Base-by-base conservation (phyloP, 2,329 filamentous ascomycete genomes). In the Ceratocystis cubensis region DNA sequence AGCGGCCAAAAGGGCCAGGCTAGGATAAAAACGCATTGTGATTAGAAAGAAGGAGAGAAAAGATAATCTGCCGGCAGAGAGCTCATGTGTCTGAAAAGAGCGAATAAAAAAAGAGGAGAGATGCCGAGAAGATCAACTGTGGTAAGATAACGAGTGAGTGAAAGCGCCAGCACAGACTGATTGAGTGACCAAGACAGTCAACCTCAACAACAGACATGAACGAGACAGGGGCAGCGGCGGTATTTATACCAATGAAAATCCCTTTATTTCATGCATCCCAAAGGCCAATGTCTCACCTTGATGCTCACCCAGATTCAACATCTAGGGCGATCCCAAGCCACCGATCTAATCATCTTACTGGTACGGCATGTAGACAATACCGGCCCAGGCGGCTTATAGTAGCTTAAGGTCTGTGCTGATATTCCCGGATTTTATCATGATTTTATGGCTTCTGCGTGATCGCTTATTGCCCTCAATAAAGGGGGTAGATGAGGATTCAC, bases 31-130 rank as follows among this genome's bases (percentile, higher is more conserved):
- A 22, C 41, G 61, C 61, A 41, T 64, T 5, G 17, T 5, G 20
- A 25, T 15, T 28, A 63, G 20, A 25, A 5, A 3, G 37, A 53
- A 28, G 15, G 28, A 20, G 2, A 28, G 41, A 45, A 30, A 22
- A 63, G 61, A 46, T 25, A 41, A 8, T 44, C 33, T 62, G 37
- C 20, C 61, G 61, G 37, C 61, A 63, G 41, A 63, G 15, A 46
- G 15, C 28, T 17, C 2, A 28, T 17, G 37, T 46, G 59, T 2
- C 3, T 17, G 37, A 5, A 63, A 44, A 28, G 13, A 8, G 37
- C 13, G 61, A 33, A 30, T 17, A 20, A 28, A 5, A n/a, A n/a
- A 17, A 15, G 25, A 17, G 3, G 13, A 8, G 20, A 25, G 13
- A 8, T 20, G 15, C 8, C 22, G 50, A 33, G 53, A 57, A 15